Evolutionary conservation across 345 rosid species (phyloP), one percentile per base, ranked within the genome.

Genomic region (Luvunga scandens): DNA sequence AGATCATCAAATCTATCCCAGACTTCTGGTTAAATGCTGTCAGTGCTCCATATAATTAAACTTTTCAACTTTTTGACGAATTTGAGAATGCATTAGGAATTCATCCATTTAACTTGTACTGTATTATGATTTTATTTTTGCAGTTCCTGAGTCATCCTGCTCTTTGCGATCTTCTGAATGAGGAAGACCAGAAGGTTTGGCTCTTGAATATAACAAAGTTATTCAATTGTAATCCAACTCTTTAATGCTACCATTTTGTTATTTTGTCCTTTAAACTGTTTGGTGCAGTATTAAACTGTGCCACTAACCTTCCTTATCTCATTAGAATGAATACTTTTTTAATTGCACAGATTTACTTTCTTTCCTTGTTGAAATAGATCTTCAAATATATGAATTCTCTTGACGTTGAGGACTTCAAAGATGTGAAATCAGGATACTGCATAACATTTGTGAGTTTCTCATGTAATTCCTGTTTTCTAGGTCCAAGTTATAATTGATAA

Each of bases 11-110:
- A 57, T 69, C 80, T 53, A 85, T 85, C 73, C 88, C 88, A 4
- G 88, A 85, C 77, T 85, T 85, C 78, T 85, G 88, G 88, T 79
- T 83, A 53, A 85, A 81, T 36, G 88, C 88, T 42, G 86, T 85
- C 19, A 79, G 85, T 83, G 69, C 16, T 66, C n/a, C 13, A 24
- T 67, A 78, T 81, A 16, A 62, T 25, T 21, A 5, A 55, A 55
- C 30, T 33, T 72, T 31, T 69, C 28, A 14, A 53, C 42, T 34
- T 53, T 73, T 5, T 36, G 70, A 71, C 61, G 75, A 81, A 75
- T 31, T 27, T 33, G 30, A 72, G 64, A 33, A 31, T 72, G 30
- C 30, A 31, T 56, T 21, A 24, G 65, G 75, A 77, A 77, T 42
- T 60, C 27, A 50, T 38, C 25, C 33, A 30, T 72, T 6, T 78